Conservation (phyloP, 768 basidiomycete genomes). For the Lepiota venenata region DNA sequence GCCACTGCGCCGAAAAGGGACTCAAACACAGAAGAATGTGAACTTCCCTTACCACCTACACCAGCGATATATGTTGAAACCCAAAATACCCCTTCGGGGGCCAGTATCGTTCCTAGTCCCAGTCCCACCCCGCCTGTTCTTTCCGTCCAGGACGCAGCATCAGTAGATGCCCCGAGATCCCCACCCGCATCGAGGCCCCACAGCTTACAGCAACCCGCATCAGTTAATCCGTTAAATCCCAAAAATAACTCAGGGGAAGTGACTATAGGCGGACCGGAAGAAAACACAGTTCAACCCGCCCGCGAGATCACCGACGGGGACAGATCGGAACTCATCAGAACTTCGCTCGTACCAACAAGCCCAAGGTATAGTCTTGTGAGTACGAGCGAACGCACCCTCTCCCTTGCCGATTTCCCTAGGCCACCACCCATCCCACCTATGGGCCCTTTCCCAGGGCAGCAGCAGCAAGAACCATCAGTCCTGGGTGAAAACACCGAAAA, state of each 20-base stretch:
- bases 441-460: not conserved
- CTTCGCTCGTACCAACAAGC: not conserved
- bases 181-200: too few species aligned
- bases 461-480: not conserved
- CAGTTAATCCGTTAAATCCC: too few species aligned
- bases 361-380: not conserved
- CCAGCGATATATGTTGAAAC: not conserved
- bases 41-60: not conserved
- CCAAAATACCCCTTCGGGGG: not conserved
- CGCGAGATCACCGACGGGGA: not conserved
- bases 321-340: not conserved
- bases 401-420: slow-evolving; percentile 2
- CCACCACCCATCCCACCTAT: not conserved
- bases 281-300: too few species aligned
- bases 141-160: too few species aligned
- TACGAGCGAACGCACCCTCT: slow-evolving; percentile 1
- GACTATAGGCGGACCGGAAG: too few species aligned
- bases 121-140: too few species aligned
- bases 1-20: not conserved
- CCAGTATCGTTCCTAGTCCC: too few species aligned
- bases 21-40: not conserved
- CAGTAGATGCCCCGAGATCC: too few species aligned
- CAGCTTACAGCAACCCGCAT: too few species aligned
- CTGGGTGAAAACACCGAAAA: not conserved
- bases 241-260: too few species aligned